Percentiles rank a stretch among this genome's conserved stretches.
Conservation (phyloP, 768 basidiomycete genomes). For the Trametes punicea region DNA sequence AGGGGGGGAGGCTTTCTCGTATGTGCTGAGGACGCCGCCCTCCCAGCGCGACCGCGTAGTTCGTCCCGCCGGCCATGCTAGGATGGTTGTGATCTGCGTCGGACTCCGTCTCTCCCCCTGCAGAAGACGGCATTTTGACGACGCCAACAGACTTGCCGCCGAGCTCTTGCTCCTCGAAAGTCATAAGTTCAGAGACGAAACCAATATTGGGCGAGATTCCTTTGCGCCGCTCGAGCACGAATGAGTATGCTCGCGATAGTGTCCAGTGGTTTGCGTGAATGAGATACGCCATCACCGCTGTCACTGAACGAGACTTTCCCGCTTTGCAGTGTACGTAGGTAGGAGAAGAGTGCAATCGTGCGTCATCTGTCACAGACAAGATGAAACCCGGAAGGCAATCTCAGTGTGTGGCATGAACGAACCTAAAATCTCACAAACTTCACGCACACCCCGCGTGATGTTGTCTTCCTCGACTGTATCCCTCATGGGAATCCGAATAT, state of each 20-base stretch:
- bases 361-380: constrained; percentile 63
- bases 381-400: background rate
- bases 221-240: constrained; percentile 88
- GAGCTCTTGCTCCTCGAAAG: constrained; percentile 88
- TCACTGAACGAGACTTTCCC: constrained; percentile 93
- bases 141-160: constrained; percentile 75
- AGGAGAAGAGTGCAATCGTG: constrained; percentile 80
- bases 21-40: constrained; percentile 59
- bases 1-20: constrained; percentile 74
- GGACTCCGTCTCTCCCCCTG: constrained; percentile 29
- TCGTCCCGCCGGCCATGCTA: constrained; percentile 28
- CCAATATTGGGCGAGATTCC: constrained; percentile 98
- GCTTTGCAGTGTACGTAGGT: constrained; percentile 97
- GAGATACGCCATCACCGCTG: constrained; percentile 95
- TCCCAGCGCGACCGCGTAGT: constrained; percentile 43
- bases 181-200: constrained; percentile 96
- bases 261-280: constrained; percentile 99
- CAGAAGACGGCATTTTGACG: constrained; percentile 39
- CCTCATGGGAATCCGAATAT: constrained; percentile 86
- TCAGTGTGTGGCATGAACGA: constrained; percentile 27
- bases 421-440: constrained; percentile 88
- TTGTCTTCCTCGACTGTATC: constrained; percentile 95
- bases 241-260: constrained; percentile 84
- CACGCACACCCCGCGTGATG: constrained; percentile 73
- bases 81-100: constrained; percentile 19